Evolutionary conservation across 83 land plant genomes (phyloP).

Genomic region (Diphasiastrum complanatum): DNA sequence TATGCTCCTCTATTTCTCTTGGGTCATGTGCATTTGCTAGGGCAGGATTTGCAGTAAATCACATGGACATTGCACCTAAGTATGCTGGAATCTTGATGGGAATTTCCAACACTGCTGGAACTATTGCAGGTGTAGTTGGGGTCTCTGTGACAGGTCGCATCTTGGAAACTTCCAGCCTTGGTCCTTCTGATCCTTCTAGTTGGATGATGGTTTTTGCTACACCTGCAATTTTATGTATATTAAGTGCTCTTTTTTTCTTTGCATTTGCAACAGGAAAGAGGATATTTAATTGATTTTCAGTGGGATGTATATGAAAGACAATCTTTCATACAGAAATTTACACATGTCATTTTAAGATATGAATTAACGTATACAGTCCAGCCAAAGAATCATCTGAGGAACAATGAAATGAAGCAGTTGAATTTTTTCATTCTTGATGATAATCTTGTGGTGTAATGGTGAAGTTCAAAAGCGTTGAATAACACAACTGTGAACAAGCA

Average conservation of each 20-base stretch:
- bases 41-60: constrained; percentile 87
- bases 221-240: constrained; percentile 59
- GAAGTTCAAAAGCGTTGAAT: too few relatives aligned
- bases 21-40: constrained; percentile 72
- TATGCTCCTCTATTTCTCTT: constrained; percentile 66
- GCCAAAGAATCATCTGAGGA: too few relatives aligned
- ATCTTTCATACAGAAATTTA: too few relatives aligned
- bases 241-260: constrained; percentile 55
- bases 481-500: too few relatives aligned
- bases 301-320: too few relatives aligned
- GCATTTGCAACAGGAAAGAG: constrained; percentile 68
- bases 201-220: constrained; percentile 62
- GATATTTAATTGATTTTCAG: constrained; percentile 46
- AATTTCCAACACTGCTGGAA: constrained; percentile 80
- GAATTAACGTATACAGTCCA: too few relatives aligned
- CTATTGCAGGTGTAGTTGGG: constrained; percentile 77
- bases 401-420: too few relatives aligned
- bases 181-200: constrained; percentile 45
- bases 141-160: constrained; percentile 74
- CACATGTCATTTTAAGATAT: too few relatives aligned
- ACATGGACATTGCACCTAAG: constrained; percentile 82
- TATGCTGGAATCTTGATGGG: constrained; percentile 97
- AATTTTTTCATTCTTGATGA: too few relatives aligned
- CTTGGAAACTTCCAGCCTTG: constrained; percentile 51
- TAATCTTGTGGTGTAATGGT: too few relatives aligned